Evolutionary conservation across 768 basidiomycete genomes (phyloP).

Genomic region (Trametes maxima): DNA sequence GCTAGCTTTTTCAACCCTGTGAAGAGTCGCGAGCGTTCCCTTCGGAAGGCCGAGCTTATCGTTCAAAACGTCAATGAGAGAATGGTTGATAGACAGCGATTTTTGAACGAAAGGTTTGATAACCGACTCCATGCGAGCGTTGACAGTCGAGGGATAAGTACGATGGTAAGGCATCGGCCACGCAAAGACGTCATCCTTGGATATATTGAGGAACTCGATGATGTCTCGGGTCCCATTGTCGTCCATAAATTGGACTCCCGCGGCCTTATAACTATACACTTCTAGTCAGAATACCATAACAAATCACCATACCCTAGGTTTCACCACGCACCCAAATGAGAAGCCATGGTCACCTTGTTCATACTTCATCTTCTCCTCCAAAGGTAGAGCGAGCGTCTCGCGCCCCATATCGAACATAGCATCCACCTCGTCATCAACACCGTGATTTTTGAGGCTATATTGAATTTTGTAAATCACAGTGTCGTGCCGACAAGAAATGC

Average conservation of each 20-base stretch:
- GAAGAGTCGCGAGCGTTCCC: constrained; percentile 32
- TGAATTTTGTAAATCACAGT: background rate
- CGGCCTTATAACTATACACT: constrained; percentile 31
- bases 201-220: constrained; percentile 40
- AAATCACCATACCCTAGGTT: background rate
- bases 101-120: constrained; percentile 35
- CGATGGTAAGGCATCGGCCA: constrained; percentile 36
- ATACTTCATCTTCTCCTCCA: constrained; percentile 45
- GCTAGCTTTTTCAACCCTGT: constrained; percentile 32
- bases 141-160: constrained; percentile 36
- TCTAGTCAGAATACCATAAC: background rate
- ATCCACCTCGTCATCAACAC: constrained; percentile 38
- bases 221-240: constrained; percentile 36
- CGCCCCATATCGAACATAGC: constrained; percentile 48
- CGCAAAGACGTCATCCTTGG: constrained; percentile 40
- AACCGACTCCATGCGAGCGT: constrained; percentile 31
- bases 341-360: constrained; percentile 47
- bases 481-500: no score
- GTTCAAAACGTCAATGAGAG: constrained; percentile 36
- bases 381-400: constrained; percentile 42
- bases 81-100: constrained; percentile 33
- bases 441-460: constrained; percentile 47
- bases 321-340: constrained; percentile 39
- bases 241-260: constrained; percentile 38
- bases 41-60: constrained; percentile 36